These are phyloP conservation scores for Penicillium tannophilum DNA, from an alignment of 495 filamentous ascomycete genomes.

Conservation along the genomic window DNA sequence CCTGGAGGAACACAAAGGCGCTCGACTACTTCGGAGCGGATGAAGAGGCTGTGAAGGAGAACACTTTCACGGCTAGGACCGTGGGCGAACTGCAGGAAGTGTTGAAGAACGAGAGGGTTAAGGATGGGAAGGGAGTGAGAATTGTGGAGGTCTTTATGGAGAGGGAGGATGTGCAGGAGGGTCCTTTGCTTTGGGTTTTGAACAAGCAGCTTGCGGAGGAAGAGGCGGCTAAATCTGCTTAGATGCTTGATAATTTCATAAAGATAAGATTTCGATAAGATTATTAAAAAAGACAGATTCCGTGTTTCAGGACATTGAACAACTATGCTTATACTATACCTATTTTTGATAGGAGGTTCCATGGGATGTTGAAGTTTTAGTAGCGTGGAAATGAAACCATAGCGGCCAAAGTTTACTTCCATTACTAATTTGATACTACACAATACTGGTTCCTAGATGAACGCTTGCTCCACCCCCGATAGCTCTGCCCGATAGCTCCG, in stretches of 20 bases:
- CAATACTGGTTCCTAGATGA: no score
- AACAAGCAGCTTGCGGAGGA: conserved; percentile 30
- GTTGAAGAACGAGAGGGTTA: conserved; percentile 34
- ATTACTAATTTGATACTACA: no score
- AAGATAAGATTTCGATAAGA: background rate
- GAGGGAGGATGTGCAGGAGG: conserved; percentile 43
- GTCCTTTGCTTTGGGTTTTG: conserved; percentile 29
- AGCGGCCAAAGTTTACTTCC: no score
- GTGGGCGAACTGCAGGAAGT: conserved; percentile 41
- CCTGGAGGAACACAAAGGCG: conserved; percentile 61
- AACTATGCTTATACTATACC: no score
- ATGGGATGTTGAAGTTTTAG: no score
- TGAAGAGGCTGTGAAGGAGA: conserved; percentile 28
- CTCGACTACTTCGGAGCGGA: conserved; percentile 46
- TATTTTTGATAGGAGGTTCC: no score
- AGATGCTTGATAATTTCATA: background rate
- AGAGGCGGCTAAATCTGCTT: conserved; percentile 1
- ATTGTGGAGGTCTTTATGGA: conserved; percentile 51
- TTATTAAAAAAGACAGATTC: background rate
- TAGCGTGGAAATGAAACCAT: no score
- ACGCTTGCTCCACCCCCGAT: no score
- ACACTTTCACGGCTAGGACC: conserved; percentile 33
- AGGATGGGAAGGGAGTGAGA: conserved; percentile 41
- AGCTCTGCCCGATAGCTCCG: no score
- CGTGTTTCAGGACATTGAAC: background rate